These are phyloP conservation scores for Penstemon barbatus DNA, from an alignment of 257 asterid species.

Conservation along the genomic window DNA sequence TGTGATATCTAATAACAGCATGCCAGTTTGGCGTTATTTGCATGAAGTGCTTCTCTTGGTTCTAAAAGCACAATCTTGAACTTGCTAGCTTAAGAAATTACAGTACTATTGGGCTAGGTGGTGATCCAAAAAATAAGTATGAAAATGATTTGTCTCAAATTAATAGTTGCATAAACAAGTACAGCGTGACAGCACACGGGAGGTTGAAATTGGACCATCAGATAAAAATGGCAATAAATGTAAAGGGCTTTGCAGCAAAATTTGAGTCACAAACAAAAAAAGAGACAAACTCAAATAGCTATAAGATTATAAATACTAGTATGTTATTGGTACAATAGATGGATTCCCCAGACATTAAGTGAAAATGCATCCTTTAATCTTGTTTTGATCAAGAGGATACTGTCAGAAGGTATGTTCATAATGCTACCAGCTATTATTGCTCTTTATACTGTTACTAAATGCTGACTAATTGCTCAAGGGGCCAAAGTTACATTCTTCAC, in stretches of 20 bases:
- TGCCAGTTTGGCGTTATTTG: not conserved
- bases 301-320: not conserved
- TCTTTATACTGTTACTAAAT: not conserved
- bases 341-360: not conserved
- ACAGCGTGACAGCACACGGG: not conserved
- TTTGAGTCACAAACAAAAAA: not conserved
- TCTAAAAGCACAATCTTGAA: not conserved
- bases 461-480: not conserved
- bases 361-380: not conserved
- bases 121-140: constrained; percentile 5
- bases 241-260: not conserved
- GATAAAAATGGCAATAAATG: not conserved
- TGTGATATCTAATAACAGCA: not conserved
- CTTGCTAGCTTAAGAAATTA: constrained; percentile 1
- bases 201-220: not conserved
- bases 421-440: not conserved
- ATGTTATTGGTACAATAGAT: not conserved
- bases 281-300: not conserved
- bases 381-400: not conserved
- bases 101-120: constrained; percentile 1
- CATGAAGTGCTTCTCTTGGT: not conserved
- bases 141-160: not conserved
- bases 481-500: not conserved
- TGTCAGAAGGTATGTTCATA: not conserved
- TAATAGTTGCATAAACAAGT: not conserved